A percentile compares a stretch with the other conserved stretches of the same genome.
phyloP scores from a whole-genome alignment of 2,329 filamentous ascomycete genomes.

The Fusarium longipes region DNA sequence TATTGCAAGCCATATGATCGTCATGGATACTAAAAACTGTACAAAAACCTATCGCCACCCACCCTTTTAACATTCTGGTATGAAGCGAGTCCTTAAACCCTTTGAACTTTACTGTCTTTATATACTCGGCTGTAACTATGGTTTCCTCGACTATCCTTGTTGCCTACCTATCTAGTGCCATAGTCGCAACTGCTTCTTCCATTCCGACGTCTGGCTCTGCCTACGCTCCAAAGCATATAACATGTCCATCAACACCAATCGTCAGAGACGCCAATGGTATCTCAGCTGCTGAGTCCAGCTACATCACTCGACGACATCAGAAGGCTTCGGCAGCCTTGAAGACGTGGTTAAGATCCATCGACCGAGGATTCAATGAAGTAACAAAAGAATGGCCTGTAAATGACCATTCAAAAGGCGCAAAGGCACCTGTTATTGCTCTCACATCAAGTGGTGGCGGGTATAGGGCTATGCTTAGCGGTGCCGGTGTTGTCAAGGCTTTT shows the following conservation, averaged over 20 bases:
- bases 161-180: not conserved
- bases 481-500: constrained; percentile 10
- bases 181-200: not conserved
- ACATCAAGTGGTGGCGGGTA: constrained; percentile 13
- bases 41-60: not conserved
- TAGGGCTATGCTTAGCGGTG: constrained; percentile 14
- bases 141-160: not conserved
- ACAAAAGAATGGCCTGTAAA: not conserved
- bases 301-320: not conserved
- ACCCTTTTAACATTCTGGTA: not conserved
- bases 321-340: constrained; percentile 5
- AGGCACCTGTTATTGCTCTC: constrained; percentile 4
- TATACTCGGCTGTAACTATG: not conserved
- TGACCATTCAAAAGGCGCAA: not conserved
- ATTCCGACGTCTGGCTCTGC: not conserved
- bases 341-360: not conserved
- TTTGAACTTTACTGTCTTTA: no score
- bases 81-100: not conserved
- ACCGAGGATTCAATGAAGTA: not conserved
- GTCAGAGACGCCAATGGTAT: not conserved
- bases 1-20: not conserved
- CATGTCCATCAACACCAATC: not conserved
- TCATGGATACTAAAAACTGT: not conserved
- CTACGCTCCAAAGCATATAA: constrained; percentile 1
- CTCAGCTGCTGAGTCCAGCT: not conserved